These are phyloP conservation scores for Monilinia polystroma DNA, from an alignment of 2,329 filamentous ascomycete genomes.

Conservation along the genomic window DNA sequence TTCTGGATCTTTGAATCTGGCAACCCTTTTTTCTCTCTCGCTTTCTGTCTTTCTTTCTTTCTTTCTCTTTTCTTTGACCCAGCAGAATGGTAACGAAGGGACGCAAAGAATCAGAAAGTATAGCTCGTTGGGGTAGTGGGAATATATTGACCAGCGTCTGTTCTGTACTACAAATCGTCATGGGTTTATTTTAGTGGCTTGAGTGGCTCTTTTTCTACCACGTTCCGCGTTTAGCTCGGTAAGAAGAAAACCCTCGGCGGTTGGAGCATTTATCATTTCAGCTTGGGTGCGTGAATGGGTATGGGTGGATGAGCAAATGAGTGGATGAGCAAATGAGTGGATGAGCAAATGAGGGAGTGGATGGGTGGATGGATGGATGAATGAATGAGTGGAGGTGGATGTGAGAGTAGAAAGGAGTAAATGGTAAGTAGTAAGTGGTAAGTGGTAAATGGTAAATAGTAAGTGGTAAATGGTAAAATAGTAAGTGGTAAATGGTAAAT, in stretches of 20 bases:
- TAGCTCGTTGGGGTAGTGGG: conserved; percentile 37
- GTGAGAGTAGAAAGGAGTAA: neutral
- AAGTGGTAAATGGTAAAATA: neutral
- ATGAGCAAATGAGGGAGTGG: neutral
- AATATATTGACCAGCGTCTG: conserved; percentile 38
- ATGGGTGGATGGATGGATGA: neutral
- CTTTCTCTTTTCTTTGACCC: conserved; percentile 28
- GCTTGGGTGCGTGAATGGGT: neutral
- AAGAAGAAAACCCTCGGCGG: conserved; percentile 14
- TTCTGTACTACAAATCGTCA: conserved; percentile 36
- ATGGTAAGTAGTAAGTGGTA: neutral
- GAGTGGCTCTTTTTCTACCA: conserved; percentile 6
- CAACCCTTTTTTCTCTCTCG: neutral
- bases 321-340: neutral
- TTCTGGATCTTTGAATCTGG: too few species aligned
- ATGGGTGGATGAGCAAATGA: neutral
- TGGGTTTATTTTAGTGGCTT: conserved; percentile 27
- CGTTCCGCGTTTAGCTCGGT: conserved; percentile 20
- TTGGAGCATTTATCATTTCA: conserved; percentile 14
- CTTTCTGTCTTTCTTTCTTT: neutral
- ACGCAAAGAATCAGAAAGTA: conserved; percentile 31
- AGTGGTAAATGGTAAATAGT: neutral
- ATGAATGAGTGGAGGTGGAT: neutral
- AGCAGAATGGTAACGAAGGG: conserved; percentile 37
- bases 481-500: too few species aligned